A percentile compares a stretch with the other conserved stretches of the same genome.
phyloP scores from a whole-genome alignment of 2,329 filamentous ascomycete genomes.

The Ascochyta koolunga region DNA sequence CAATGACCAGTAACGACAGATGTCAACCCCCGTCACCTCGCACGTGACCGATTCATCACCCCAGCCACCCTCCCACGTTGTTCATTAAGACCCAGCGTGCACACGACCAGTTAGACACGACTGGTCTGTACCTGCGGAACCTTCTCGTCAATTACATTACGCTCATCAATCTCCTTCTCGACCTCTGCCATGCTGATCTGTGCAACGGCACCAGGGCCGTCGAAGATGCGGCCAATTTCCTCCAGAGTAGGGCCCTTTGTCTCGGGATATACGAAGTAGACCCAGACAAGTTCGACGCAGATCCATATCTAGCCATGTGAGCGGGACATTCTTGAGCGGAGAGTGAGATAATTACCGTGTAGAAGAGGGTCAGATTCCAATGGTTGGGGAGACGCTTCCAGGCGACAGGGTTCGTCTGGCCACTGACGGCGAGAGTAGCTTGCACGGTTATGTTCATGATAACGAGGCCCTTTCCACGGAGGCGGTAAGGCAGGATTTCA shows the following conservation, averaged over 20 bases:
- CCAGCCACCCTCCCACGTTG: neutral
- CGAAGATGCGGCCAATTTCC: conserved; percentile 72
- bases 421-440: conserved; percentile 65
- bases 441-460: conserved; percentile 70
- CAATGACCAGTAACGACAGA: neutral
- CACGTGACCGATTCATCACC: neutral
- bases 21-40: neutral
- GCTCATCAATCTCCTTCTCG: conserved; percentile 27
- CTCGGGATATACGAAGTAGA: conserved; percentile 56
- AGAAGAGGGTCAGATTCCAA: conserved; percentile 71
- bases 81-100: neutral
- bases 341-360: conserved; percentile 50
- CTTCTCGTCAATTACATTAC: conserved; percentile 24
- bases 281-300: conserved; percentile 63
- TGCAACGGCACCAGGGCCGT: conserved; percentile 61
- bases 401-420: conserved; percentile 66
- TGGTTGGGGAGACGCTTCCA: conserved; percentile 63
- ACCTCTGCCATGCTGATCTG: conserved; percentile 32
- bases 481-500: conserved; percentile 57
- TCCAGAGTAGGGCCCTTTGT: conserved; percentile 73
- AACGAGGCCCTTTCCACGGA: conserved; percentile 56
- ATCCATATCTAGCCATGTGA: conserved; percentile 57
- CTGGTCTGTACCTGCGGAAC: conserved; percentile 17
- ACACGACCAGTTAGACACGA: conserved; percentile 12
- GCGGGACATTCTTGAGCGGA: neutral